Base-by-base conservation (phyloP, 1,284 basidiomycete genomes). In the Trametes versicolor region DNA sequence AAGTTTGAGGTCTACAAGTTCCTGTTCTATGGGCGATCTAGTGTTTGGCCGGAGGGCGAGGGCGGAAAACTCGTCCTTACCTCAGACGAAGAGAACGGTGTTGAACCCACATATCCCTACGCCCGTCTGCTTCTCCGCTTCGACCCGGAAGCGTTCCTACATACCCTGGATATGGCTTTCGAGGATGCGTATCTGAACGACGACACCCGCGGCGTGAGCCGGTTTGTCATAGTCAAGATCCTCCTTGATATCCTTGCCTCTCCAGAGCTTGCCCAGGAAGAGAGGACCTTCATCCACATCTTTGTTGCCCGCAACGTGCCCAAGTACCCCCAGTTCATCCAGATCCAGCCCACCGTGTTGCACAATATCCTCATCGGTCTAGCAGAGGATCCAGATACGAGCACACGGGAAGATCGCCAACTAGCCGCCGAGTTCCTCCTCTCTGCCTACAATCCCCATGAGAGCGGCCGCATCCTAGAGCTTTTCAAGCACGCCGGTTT, bases 271-370 rank as follows among this genome's bases (percentile, higher is more conserved):
- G 79, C 87, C 0, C 79, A 87, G 17, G 79, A 83, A 39, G 94
- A 94, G 74, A 80, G 83, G 58, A 95, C 93, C 2, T 95, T 99
- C 76, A 84, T 97, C 55, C 89, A 96, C 75, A 98, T 99, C 70
- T 99, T 99, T 78, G 87, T 99, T 63, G 95, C 98, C 1, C 92
- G 97, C 63, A 99, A 99, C 76, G 88, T 98, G 17, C 95, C 98
- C 0, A 99, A 99, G 79, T 99, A 99, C 77, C 91, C 93, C 0
- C 96, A 98, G 78, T 96, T 92, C 78, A 85, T 99, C 64, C 61
- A 64, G 39, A 83, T 97, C 43, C 79, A 89, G 0, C 88, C 87
- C 2, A 89, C 86, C 49, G 82, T 87, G 1, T 82, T 96, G 5
- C 91, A 96, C 68, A 82, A 81, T 48, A 89, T 99, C 68, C 86